Percentiles rank a stretch among this genome's conserved stretches.
Conservation (phyloP, 2,329 filamentous ascomycete genomes). For the Colletotrichum trifolii region DNA sequence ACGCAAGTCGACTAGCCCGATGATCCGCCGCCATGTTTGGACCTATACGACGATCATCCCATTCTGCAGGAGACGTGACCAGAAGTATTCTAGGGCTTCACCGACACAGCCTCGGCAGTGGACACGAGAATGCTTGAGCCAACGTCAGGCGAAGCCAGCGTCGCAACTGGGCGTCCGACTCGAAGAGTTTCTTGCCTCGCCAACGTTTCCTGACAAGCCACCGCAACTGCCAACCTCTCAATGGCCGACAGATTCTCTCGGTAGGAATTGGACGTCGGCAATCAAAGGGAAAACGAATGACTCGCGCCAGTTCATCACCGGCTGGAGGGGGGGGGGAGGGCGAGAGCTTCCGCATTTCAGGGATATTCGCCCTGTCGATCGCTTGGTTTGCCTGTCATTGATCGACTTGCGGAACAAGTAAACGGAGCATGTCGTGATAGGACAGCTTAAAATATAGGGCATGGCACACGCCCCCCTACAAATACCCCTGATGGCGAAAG, state of each 20-base stretch:
- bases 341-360: conserved; percentile 15
- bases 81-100: conserved; percentile 28
- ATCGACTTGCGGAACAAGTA: conserved; percentile 13
- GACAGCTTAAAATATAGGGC: not conserved
- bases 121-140: conserved; percentile 12
- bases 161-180: not conserved
- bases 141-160: not conserved
- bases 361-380: conserved; percentile 33
- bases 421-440: too few relatives aligned
- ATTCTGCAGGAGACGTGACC: conserved; percentile 12
- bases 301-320: conserved; percentile 12
- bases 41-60: conserved; percentile 26
- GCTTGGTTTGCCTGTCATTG: conserved; percentile 20
- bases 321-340: conserved; percentile 4
- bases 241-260: too few relatives aligned
- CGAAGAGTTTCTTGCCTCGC: not conserved
- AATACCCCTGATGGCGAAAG: conserved; percentile 7
- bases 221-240: not conserved
- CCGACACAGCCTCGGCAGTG: conserved; percentile 18
- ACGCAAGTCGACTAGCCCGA: conserved; percentile 28
- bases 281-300: conserved; percentile 1
- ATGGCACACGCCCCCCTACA: conserved; percentile 14
- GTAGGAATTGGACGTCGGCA: too few relatives aligned
- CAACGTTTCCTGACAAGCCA: conserved; percentile 15
- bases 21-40: conserved; percentile 29